phyloP scores from a whole-genome alignment of 163 green algal species.

The Scenedesmus sp. region DNA sequence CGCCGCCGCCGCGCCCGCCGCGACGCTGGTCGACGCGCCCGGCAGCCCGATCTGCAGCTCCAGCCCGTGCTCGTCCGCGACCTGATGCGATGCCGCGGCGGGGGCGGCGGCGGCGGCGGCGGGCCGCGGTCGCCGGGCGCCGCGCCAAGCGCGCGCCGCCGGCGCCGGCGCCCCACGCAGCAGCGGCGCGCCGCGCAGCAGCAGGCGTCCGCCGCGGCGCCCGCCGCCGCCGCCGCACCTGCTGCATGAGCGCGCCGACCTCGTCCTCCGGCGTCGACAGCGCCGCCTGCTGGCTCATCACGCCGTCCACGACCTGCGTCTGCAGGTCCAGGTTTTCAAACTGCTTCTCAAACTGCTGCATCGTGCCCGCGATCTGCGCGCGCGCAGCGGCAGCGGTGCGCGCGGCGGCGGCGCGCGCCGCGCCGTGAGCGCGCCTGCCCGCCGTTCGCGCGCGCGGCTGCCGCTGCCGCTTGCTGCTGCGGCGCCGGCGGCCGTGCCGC shows the following conservation, averaged over 20 bases:
- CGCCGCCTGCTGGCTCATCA: slow-evolving; percentile 90
- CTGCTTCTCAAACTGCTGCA: slow-evolving; percentile 94
- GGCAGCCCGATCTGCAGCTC: slow-evolving; percentile 81
- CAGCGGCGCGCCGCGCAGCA: too few species aligned
- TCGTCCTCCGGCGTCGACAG: slow-evolving; percentile 87
- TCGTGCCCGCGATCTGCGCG: slow-evolving; percentile 69
- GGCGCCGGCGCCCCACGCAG: too few species aligned
- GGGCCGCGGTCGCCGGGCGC: slow-evolving; percentile 8
- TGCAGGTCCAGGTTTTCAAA: slow-evolving; percentile 97
- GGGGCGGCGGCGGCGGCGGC: slow-evolving; percentile 41
- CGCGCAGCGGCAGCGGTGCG: too few species aligned
- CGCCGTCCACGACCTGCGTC: slow-evolving; percentile 87
- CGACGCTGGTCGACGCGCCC: slow-evolving; percentile 53
- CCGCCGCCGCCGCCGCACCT: too few species aligned
- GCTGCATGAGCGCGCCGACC: slow-evolving; percentile 81
- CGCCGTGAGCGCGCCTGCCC: too few species aligned
- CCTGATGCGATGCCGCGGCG: too few species aligned
- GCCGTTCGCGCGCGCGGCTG: too few species aligned
- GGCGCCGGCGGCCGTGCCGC: too few species aligned
- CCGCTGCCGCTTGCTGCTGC: too few species aligned
- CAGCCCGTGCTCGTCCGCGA: slow-evolving; percentile 94
- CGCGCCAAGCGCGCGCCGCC: too few species aligned
- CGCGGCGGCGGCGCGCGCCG: too few species aligned
- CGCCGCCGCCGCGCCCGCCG: slow-evolving; percentile 46
- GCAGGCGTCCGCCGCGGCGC: too few species aligned